Conservation (phyloP, 768 basidiomycete species). For the Agaricus blazei region DNA sequence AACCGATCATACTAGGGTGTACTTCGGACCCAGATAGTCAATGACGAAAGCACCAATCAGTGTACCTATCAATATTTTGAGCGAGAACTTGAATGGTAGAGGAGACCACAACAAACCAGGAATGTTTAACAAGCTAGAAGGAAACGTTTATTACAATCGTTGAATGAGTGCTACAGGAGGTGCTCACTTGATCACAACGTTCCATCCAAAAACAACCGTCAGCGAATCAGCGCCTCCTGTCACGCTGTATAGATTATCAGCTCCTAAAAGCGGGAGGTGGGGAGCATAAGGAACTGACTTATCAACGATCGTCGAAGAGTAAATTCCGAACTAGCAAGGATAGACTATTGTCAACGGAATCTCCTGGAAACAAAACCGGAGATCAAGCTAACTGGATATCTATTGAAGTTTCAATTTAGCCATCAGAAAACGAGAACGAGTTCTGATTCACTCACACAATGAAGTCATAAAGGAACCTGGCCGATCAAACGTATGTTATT, state of each 20-base stretch:
- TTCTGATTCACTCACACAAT: slow-evolving; percentile 50
- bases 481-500: background rate
- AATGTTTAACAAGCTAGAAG: slow-evolving; percentile 31
- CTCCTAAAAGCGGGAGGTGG: too few relatives aligned
- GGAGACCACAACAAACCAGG: slow-evolving; percentile 21
- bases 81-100: slow-evolving; percentile 20
- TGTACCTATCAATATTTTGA: slow-evolving; percentile 48
- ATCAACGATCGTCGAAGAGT: slow-evolving; percentile 71
- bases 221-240: slow-evolving; percentile 50
- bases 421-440: background rate
- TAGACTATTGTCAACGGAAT: background rate
- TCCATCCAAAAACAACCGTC: slow-evolving; percentile 74
- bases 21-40: slow-evolving; percentile 72
- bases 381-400: slow-evolving; percentile 53
- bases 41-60: slow-evolving; percentile 70
- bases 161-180: background rate
- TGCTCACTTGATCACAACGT: slow-evolving; percentile 73
- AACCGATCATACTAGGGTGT: slow-evolving; percentile 51
- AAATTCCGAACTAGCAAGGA: slow-evolving; percentile 63
- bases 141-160: background rate
- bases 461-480: slow-evolving; percentile 75
- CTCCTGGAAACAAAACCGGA: background rate
- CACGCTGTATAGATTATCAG: slow-evolving; percentile 34
- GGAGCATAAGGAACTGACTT: slow-evolving; percentile 31
- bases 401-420: slow-evolving; percentile 16